A percentile compares a stretch with the other conserved stretches of the same genome.
Conservation (phyloP, 2,329 filamentous ascomycete species). For the Talaromyces sp. region DNA sequence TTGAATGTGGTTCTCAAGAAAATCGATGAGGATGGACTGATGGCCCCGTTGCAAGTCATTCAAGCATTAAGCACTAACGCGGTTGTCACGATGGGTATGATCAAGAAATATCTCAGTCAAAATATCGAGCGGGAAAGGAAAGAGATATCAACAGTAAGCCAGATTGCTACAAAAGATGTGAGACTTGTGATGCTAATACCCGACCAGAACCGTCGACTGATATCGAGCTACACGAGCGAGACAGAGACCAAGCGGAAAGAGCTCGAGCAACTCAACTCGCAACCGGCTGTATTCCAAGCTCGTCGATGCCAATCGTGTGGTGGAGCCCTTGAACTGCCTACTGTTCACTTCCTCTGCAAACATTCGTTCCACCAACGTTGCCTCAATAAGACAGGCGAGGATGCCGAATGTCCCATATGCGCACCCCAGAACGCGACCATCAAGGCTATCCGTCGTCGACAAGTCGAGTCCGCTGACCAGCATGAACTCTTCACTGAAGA, state of each 20-base stretch:
- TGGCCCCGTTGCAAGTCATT: slow-evolving; percentile 94
- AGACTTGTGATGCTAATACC: slow-evolving; percentile 25
- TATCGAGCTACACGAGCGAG: slow-evolving; percentile 76
- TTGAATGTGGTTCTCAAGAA: slow-evolving; percentile 72
- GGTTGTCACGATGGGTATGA: slow-evolving; percentile 94
- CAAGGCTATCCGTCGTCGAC: slow-evolving; percentile 75
- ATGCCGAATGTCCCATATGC: slow-evolving; percentile 80
- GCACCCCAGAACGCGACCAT: slow-evolving; percentile 80
- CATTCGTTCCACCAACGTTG: slow-evolving; percentile 95
- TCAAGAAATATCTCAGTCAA: slow-evolving; percentile 84
- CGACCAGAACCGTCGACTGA: slow-evolving; percentile 66
- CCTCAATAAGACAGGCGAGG: slow-evolving; percentile 61
- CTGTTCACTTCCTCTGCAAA: slow-evolving; percentile 94
- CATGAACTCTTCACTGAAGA: slow-evolving; percentile 87
- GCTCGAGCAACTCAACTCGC: slow-evolving; percentile 67
- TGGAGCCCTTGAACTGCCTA: slow-evolving; percentile 73
- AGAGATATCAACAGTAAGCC: slow-evolving; percentile 63
- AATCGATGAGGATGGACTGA: slow-evolving; percentile 84
- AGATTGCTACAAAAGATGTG: neutral
- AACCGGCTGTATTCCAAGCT: slow-evolving; percentile 84
- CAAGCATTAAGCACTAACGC: slow-evolving; percentile 75
- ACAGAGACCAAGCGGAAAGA: slow-evolving; percentile 75
- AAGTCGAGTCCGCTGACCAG: slow-evolving; percentile 77
- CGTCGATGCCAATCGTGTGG: slow-evolving; percentile 82
- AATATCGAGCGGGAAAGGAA: slow-evolving; percentile 84